Evolutionary conservation across 164 flowering plant species (phyloP).

Genomic region (Tetrastigma voinierianum): DNA sequence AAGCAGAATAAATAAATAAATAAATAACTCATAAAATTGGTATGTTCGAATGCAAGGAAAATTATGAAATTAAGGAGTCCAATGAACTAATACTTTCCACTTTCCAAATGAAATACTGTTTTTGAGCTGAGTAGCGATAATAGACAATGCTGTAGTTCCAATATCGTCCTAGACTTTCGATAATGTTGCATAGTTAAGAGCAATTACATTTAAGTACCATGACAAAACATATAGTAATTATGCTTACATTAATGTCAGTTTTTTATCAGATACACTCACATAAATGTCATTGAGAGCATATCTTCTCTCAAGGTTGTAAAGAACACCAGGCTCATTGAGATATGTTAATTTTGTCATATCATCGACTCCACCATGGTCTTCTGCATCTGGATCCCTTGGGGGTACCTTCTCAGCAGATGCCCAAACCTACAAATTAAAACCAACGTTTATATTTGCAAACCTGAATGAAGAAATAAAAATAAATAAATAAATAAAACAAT

Average conservation of each 20-base stretch:
- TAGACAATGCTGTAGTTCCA: too few relatives aligned
- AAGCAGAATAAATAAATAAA: conserved; percentile 10
- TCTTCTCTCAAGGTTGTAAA: conserved; percentile 80
- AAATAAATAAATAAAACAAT: neutral
- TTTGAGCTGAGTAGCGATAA: too few relatives aligned
- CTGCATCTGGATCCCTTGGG: conserved; percentile 84
- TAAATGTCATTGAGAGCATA: conserved; percentile 94
- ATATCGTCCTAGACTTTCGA: too few relatives aligned
- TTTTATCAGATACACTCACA: conserved; percentile 45
- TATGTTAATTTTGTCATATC: conserved; percentile 97
- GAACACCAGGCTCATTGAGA: conserved; percentile 96
- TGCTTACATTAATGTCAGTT: too few relatives aligned
- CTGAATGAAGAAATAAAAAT: neutral
- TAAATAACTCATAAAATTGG: neutral
- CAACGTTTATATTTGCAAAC: neutral
- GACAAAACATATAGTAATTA: too few relatives aligned
- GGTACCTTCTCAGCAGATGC: conserved; percentile 52
- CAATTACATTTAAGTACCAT: too few relatives aligned
- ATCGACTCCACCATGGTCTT: conserved; percentile 89
- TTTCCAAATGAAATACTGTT: too few relatives aligned
- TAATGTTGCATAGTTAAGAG: too few relatives aligned
- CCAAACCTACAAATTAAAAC: conserved; percentile 39
- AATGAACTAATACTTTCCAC: too few relatives aligned
- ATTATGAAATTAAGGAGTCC: neutral
- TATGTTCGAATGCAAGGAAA: neutral